Base-by-base conservation (phyloP, 1,139 yeast species). In the Yamadazyma sp. region DNA sequence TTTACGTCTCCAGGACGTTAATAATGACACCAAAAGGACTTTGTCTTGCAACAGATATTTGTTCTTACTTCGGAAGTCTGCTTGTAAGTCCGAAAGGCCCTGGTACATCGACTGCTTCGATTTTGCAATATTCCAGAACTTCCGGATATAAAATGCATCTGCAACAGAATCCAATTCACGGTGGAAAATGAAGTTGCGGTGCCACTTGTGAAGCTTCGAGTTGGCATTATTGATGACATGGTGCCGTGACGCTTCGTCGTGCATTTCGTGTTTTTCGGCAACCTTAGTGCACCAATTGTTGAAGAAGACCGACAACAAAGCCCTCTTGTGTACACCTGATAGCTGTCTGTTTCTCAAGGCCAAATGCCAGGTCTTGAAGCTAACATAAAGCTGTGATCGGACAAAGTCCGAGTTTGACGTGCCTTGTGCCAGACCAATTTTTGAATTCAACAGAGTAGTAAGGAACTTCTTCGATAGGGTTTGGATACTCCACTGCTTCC, bases 1-100 rank as follows among this genome's bases (percentile, higher is more conserved):
- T 3, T 42, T 38, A 2, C 28, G 22, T 36, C 50, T 51, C 70
- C 69, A 64, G 17, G 30, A 14, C 17, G 40, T 25, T 1, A 42
- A 11, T 7, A 43, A 36, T 12, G 34, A 16, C 14, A 31, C 26
- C 5, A 28, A 29, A 3, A 32, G 8, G 12, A 37, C 29, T 22
- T 14, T 27, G 7, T 27, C 29, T 17, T 27, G 4, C 6, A 33
- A 27, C 23, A 7, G 15, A 6, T 15, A 12, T 20, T 11, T 17
- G 7, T 17, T 17, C 10, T 16, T 5, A 23, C 12, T n/a, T 5
- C n/a, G 3, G 17, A 10, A 33, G 9, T 33, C 24, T 3, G 16
- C 5, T 18, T 28, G 26, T n/a, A 34, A 26, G 14, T 27, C 37
- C 4, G 4, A 5, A 17, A 34, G 29, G 3, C 15, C 5, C 12